Percentiles rank a stretch among this genome's conserved stretches.
Conservation (phyloP, 768 basidiomycete species). For the Mycena olivaceomarginata region DNA sequence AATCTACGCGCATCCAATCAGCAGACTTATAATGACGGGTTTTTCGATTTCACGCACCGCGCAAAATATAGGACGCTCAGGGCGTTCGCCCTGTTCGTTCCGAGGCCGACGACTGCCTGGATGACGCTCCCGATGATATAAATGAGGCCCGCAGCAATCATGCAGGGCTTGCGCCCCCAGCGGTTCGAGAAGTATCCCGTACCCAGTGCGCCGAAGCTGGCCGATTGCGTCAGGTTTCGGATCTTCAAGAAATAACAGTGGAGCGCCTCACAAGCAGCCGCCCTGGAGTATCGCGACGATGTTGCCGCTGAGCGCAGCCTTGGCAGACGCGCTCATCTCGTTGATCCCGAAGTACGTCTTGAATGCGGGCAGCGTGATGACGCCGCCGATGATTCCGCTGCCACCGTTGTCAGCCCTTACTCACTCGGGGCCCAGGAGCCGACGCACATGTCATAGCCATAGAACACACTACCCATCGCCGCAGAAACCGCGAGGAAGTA, state of each 20-base stretch:
- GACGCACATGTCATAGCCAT: constrained; percentile 65
- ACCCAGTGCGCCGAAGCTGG: constrained; percentile 67
- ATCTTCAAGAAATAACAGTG: neutral
- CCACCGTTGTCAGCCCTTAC: neutral
- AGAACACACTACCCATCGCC: constrained; percentile 70
- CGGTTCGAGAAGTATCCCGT: constrained; percentile 62
- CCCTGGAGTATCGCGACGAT: constrained; percentile 71
- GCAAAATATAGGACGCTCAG: constrained; percentile 35
- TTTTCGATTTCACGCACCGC: constrained; percentile 5
- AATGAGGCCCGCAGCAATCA: constrained; percentile 67
- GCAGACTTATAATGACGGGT: constrained; percentile 34
- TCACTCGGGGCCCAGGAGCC: too few relatives aligned
- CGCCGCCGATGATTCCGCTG: constrained; percentile 68
- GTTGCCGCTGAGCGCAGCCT: constrained; percentile 68
- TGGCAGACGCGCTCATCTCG: constrained; percentile 56
- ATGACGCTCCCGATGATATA: constrained; percentile 70
- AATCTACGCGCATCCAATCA: constrained; percentile 66
- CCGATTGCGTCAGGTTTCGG: neutral
- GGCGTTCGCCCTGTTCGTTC: constrained; percentile 41
- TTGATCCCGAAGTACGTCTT: constrained; percentile 69
- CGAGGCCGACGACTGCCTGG: constrained; percentile 67
- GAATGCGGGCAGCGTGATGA: constrained; percentile 67
- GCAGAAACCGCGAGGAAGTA: constrained; percentile 64
- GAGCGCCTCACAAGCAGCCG: constrained; percentile 66
- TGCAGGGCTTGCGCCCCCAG: constrained; percentile 69